Evolutionary conservation across 345 rosid genomes (phyloP), one percentile per base, ranked within the genome.

Genomic region (Camelina sativa): DNA sequence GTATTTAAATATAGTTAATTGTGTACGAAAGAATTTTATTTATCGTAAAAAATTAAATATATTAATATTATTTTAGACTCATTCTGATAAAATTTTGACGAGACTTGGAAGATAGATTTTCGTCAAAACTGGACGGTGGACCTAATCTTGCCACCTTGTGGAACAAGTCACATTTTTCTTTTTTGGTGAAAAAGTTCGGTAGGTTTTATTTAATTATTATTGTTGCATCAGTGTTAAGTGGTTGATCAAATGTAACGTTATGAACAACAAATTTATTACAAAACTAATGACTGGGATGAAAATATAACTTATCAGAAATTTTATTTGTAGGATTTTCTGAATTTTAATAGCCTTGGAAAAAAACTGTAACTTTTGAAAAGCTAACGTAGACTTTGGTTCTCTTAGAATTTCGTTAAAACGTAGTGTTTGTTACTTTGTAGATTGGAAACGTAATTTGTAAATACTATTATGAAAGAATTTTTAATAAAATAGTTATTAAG

Each of bases 81-180:
- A 52, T 67, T 22, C 17, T 59, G 28, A 30, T 59, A 43, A 1
- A 1, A 28, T 7, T 37, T 76, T 62, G 71, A 62, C 66, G 80
- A 76, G 66, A 55, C 66, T 69, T 76, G 65, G 35, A 76, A 76
- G 60, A 5, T 54, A 52, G 23, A 23, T 64, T 19, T 50, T 43
- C 48, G 77, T 77, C 77, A 77, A 72, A 71, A 11, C 32, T 6
- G 12, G 76, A 77, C 37, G 80, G 80, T 77, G 63, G 56, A 71
- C 63, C 80, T 71, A 77, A 72, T 65, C 35, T 50, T 15, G 7
- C 43, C 51, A 59, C 10, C 77, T 58, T 72, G 73, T 59, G 62
- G 73, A 77, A 72, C 73, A 72, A 72, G 80, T 71, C 73, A 59
- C 9, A 10, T 8, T 22, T 60, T 41, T 61, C 2, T 30, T 40